A percentile compares a stretch with the other conserved stretches of the same genome.
phyloP scores from a whole-genome alignment of 2,329 filamentous ascomycete species.

The Microcyclosporella mali region DNA sequence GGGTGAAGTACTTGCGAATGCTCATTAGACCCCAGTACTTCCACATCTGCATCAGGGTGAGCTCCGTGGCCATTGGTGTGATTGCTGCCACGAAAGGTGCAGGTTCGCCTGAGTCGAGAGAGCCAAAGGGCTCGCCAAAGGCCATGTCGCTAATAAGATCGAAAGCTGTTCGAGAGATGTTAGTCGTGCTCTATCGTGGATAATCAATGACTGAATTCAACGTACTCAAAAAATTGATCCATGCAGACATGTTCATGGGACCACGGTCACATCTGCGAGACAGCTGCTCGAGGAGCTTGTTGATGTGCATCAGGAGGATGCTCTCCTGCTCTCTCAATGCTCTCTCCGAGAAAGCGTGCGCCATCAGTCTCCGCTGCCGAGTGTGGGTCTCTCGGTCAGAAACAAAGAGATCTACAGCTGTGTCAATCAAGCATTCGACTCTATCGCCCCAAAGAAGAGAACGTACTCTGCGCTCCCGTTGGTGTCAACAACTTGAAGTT shows the following conservation, averaged over 20 bases:
- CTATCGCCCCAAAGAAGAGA: neutral
- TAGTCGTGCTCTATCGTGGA: neutral
- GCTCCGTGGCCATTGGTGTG: conserved; percentile 2
- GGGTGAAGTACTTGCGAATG: neutral
- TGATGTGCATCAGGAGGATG: conserved; percentile 34
- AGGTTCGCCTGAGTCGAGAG: neutral
- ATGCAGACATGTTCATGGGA: conserved; percentile 3
- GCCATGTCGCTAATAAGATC: conserved; percentile 3
- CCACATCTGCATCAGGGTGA: conserved; percentile 5
- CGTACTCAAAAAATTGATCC: neutral
- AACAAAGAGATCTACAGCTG: conserved; percentile 7
- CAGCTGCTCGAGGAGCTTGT: conserved; percentile 34
- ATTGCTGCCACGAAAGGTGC: conserved; percentile 1
- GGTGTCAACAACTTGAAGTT: neutral
- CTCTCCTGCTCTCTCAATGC: conserved; percentile 34
- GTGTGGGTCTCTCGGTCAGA: conserved; percentile 7
- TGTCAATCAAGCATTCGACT: neutral
- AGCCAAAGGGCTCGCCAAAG: conserved; percentile 1
- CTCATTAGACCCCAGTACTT: conserved; percentile 4
- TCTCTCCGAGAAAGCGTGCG: conserved; percentile 34
- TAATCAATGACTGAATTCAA: neutral
- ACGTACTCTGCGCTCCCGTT: neutral
- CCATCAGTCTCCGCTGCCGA: conserved; percentile 30
- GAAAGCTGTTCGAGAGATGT: neutral
- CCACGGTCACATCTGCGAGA: conserved; percentile 22